These are phyloP conservation scores for Boletus subparvulus DNA, from an alignment of 768 basidiomycete genomes.

Conservation along the genomic window DNA sequence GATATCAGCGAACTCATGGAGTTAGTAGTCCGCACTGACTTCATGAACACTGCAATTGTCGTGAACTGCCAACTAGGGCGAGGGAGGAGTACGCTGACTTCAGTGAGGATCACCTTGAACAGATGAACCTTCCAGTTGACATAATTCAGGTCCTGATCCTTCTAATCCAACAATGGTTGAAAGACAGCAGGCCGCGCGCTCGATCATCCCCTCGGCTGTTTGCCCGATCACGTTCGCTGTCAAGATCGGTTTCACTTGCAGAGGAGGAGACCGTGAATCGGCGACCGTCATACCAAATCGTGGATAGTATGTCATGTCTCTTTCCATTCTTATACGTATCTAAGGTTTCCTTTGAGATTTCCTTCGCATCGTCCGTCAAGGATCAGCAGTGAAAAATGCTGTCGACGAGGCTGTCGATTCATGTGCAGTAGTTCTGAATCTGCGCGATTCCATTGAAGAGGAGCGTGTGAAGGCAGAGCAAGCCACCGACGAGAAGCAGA, in stretches of 20 bases:
- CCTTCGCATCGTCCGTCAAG: constrained; percentile 82
- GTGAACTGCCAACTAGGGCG: constrained; percentile 95
- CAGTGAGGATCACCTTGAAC: constrained; percentile 45
- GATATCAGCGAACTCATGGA: constrained; percentile 78
- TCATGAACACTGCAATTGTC: constrained; percentile 76
- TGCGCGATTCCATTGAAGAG: constrained; percentile 88
- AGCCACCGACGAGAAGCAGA: constrained; percentile 68
- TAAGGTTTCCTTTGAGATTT: constrained; percentile 49
- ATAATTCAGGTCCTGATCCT: constrained; percentile 66
- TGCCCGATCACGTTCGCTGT: constrained; percentile 45
- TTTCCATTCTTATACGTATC: not conserved
- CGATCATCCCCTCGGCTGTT: constrained; percentile 32
- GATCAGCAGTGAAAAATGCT: constrained; percentile 77
- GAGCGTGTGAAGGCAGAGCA: constrained; percentile 76
- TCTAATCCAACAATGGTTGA: constrained; percentile 83
- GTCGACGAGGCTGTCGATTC: constrained; percentile 90
- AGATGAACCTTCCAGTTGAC: constrained; percentile 1
- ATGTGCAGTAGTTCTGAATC: constrained; percentile 78
- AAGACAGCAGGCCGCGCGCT: constrained; percentile 31
- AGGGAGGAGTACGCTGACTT: constrained; percentile 88
- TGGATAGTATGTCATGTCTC: constrained; percentile 68
- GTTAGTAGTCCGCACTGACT: constrained; percentile 66
- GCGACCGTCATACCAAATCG: constrained; percentile 77
- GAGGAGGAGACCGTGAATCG: constrained; percentile 32
- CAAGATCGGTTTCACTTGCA: constrained; percentile 32